Conservation (phyloP, 208 protist species). For the Trypanosoma vivax region DNA sequence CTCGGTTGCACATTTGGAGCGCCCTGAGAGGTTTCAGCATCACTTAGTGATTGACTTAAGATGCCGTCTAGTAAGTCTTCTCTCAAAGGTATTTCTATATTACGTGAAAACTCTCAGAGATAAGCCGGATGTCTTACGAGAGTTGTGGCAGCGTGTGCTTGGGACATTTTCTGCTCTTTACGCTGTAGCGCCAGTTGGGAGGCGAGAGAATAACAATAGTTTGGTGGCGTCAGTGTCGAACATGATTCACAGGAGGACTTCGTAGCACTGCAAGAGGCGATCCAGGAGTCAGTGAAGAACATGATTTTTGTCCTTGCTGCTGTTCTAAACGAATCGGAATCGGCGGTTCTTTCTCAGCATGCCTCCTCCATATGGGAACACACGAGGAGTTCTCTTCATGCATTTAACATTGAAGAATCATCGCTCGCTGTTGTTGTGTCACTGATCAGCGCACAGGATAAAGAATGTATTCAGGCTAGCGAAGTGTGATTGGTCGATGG, state of each 20-base stretch:
- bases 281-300: conserved; percentile 85
- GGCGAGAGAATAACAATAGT: not conserved
- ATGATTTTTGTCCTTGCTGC: conserved; percentile 66
- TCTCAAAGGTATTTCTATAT: conserved; percentile 69
- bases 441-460: conserved; percentile 9
- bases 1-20: not conserved
- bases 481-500: too few species aligned
- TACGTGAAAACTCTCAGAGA: conserved; percentile 28
- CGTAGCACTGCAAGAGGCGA: conserved; percentile 51
- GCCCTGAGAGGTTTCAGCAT: not conserved
- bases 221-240: not conserved
- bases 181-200: conserved; percentile 10
- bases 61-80: conserved; percentile 57
- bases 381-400: conserved; percentile 31
- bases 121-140: conserved; percentile 27
- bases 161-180: conserved; percentile 72
- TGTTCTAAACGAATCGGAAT: conserved; percentile 14
- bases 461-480: too few species aligned
- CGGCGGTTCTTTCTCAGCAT: not conserved
- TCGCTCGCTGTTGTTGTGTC: conserved; percentile 40
- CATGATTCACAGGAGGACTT: conserved; percentile 26
- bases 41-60: conserved; percentile 40
- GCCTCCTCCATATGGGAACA: conserved; percentile 29
- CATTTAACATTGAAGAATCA: conserved; percentile 46
- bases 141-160: conserved; percentile 66